Conservation (phyloP, 2,329 filamentous ascomycete species). For the Phoma herbarum region DNA sequence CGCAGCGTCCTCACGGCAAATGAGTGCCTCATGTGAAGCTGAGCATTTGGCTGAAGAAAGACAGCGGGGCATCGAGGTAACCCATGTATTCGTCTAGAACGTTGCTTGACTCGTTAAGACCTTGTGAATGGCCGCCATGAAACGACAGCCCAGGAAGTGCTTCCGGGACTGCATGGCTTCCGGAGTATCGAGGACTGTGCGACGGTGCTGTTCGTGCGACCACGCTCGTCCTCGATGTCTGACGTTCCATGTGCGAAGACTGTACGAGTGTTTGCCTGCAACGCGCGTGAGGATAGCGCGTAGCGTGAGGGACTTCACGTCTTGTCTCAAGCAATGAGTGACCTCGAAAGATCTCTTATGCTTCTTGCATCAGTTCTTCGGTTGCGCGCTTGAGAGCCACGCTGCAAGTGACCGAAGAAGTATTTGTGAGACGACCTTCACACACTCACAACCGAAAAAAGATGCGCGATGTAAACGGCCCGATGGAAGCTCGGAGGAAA, state of each 20-base stretch:
- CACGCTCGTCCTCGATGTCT: conserved; percentile 21
- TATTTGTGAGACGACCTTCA: conserved; percentile 1
- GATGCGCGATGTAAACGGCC: conserved; percentile 25
- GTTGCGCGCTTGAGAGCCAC: not conserved
- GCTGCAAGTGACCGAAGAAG: not conserved
- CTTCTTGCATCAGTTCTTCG: not conserved
- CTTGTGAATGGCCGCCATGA: conserved; percentile 27
- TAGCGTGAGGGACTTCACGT: not conserved
- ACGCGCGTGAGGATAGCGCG: not conserved
- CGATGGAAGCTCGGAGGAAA: conserved; percentile 32
- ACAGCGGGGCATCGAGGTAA: conserved; percentile 24
- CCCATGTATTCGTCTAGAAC: conserved; percentile 33
- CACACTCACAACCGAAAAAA: conserved; percentile 10
- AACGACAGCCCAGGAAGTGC: conserved; percentile 26
- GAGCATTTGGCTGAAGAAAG: conserved; percentile 18
- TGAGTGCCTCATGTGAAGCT: conserved; percentile 12
- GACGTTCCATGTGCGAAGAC: conserved; percentile 22
- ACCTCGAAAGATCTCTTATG: not conserved
- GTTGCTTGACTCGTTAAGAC: conserved; percentile 33
- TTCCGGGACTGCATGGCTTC: conserved; percentile 26
- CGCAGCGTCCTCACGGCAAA: not conserved
- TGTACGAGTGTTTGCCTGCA: conserved; percentile 8
- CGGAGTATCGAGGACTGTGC: conserved; percentile 27
- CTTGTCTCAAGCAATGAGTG: not conserved
- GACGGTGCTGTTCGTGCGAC: conserved; percentile 21